Evolutionary conservation across 2,329 filamentous ascomycete species (phyloP).

Genomic region (Rhynchosporium agropyri): DNA sequence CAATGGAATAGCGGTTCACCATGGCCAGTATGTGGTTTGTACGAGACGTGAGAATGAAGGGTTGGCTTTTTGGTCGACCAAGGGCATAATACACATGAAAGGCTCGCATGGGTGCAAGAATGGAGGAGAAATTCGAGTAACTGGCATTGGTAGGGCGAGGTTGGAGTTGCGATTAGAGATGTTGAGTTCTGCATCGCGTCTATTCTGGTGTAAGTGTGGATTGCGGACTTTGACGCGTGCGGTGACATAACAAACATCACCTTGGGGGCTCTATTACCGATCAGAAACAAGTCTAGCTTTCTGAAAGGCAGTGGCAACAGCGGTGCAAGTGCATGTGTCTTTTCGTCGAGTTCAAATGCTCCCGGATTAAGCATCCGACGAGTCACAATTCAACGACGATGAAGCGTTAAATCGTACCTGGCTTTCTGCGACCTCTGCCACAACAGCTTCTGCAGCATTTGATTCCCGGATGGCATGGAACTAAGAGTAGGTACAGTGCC

Average conservation of each 20-base stretch:
- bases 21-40: constrained; percentile 3
- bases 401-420: background rate
- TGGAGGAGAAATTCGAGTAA: background rate
- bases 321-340: background rate
- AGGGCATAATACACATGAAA: background rate
- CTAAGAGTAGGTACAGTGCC: constrained; percentile 49
- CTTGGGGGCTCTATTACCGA: too few species aligned
- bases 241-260: too few species aligned
- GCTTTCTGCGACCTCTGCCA: background rate
- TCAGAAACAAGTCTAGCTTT: too few species aligned
- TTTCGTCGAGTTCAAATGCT: too few species aligned
- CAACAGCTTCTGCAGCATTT: constrained; percentile 16
- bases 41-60: background rate
- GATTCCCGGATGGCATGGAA: constrained; percentile 47
- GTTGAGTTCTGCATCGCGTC: too few species aligned
- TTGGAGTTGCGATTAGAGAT: too few species aligned
- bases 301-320: too few species aligned
- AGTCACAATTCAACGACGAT: background rate
- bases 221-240: too few species aligned
- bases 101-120: background rate
- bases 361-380: too few species aligned
- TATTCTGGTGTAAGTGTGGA: too few species aligned
- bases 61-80: constrained; percentile 1
- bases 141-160: too few species aligned
- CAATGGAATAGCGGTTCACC: constrained; percentile 39